Evolutionary conservation across 331 rosid genomes (phyloP).

Genomic region (Acacia concinna): DNA sequence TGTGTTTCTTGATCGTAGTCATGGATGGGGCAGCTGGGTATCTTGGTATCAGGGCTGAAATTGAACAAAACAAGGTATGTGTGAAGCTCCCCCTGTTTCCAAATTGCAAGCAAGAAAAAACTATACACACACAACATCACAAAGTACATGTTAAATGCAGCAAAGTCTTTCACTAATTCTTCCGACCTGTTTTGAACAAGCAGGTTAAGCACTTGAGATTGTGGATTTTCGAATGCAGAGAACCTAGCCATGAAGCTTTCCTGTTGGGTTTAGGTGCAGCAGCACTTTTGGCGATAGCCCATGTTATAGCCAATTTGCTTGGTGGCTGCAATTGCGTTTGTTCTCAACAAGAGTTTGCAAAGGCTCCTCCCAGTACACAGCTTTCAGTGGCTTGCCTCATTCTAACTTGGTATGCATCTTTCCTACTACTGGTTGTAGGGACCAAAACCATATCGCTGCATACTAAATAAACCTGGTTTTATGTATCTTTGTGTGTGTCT

Average conservation of each 20-base stretch:
- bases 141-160: not conserved
- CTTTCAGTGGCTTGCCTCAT: constrained; percentile 78
- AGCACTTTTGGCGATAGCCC: constrained; percentile 64
- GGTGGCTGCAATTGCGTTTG: constrained; percentile 86
- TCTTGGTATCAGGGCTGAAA: constrained; percentile 88
- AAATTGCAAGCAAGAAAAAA: not conserved
- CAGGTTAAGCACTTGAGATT: constrained; percentile 81
- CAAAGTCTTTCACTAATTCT: not conserved
- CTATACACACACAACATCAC: not conserved
- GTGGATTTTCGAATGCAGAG: constrained; percentile 95
- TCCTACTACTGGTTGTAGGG: not conserved
- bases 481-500: not conserved
- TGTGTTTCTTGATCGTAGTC: constrained; percentile 68
- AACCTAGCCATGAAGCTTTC: constrained; percentile 85
- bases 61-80: constrained; percentile 82
- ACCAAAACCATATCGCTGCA: not conserved
- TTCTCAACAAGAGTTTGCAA: constrained; percentile 61
- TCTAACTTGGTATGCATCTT: constrained; percentile 66
- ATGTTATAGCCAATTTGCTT: constrained; percentile 65
- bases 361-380: constrained; percentile 69
- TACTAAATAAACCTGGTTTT: not conserved
- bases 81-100: not conserved
- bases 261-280: constrained; percentile 75
- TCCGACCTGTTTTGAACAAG: constrained; percentile 6
- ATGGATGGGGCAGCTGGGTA: constrained; percentile 79